phyloP scores from a whole-genome alignment of 2,329 filamentous ascomycete species.

The Neonectria hederae region DNA sequence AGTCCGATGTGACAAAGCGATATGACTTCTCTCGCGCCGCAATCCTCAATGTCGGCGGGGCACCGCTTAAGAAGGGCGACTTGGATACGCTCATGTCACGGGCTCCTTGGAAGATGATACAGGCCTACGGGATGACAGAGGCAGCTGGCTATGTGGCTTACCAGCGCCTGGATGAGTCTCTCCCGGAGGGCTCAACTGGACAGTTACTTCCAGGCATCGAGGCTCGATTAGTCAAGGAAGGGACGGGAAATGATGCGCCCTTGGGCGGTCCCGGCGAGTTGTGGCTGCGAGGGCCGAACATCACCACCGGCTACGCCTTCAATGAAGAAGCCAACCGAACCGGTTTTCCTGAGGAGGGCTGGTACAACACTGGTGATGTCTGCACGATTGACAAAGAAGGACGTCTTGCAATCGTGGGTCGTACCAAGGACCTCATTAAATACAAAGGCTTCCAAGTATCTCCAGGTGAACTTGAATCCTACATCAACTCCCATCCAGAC shows the following conservation, averaged over 20 bases:
- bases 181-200: conserved; percentile 48
- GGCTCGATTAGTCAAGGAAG: conserved; percentile 51
- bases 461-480: conserved; percentile 49
- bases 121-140: conserved; percentile 58
- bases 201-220: conserved; percentile 51
- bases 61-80: conserved; percentile 48
- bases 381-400: conserved; percentile 48
- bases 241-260: conserved; percentile 47
- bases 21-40: conserved; percentile 51
- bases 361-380: conserved; percentile 59
- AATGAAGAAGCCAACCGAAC: conserved; percentile 50
- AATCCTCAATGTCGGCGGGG: conserved; percentile 50
- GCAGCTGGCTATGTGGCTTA: conserved; percentile 55
- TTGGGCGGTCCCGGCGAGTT: conserved; percentile 52
- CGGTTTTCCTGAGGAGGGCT: conserved; percentile 50
- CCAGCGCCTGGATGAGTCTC: conserved; percentile 46
- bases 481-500: conserved; percentile 49
- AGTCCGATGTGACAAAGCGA: conserved; percentile 46
- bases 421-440: conserved; percentile 54
- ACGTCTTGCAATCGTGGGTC: conserved; percentile 48
- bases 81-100: conserved; percentile 43
- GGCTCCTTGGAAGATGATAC: conserved; percentile 51
- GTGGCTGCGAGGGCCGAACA: conserved; percentile 55
- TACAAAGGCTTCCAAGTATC: conserved; percentile 55
- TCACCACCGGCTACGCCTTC: conserved; percentile 54